Evolutionary conservation across 176 grass and related monocot species (phyloP).

Genomic region (Microstegium vimineum): DNA sequence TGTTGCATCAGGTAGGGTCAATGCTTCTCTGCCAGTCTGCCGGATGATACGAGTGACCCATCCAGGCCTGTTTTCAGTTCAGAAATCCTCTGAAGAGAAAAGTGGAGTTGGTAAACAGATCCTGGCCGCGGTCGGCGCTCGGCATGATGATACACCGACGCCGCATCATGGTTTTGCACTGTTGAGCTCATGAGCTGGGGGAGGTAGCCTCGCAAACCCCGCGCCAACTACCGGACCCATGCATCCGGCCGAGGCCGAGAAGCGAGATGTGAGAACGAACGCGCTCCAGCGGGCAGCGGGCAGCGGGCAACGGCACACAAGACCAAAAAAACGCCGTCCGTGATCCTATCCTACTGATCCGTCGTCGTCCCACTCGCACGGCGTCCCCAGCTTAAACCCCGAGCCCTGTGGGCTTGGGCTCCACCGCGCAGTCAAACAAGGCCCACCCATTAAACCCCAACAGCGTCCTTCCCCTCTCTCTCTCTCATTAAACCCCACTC

Average conservation of each 20-base stretch:
- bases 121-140: background rate
- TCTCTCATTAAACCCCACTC: constrained; percentile 29
- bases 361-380: background rate
- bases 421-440: background rate
- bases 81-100: background rate
- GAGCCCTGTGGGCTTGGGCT: background rate
- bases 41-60: too few species aligned
- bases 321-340: background rate
- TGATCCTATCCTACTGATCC: background rate
- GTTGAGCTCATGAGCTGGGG: background rate
- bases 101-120: background rate
- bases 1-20: background rate
- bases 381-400: background rate
- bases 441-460: constrained; percentile 15
- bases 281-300: too few species aligned
- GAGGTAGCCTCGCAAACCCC: background rate
- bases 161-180: background rate
- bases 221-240: background rate
- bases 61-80: background rate
- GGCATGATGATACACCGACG: background rate
- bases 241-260: background rate
- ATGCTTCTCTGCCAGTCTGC: too few species aligned
- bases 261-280: too few species aligned
- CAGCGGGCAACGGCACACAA: background rate
- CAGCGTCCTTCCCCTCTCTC: background rate